Evolutionary conservation across 805 yeast species (phyloP), one percentile per base, ranked within the genome.

Genomic region (Candida piceae): DNA sequence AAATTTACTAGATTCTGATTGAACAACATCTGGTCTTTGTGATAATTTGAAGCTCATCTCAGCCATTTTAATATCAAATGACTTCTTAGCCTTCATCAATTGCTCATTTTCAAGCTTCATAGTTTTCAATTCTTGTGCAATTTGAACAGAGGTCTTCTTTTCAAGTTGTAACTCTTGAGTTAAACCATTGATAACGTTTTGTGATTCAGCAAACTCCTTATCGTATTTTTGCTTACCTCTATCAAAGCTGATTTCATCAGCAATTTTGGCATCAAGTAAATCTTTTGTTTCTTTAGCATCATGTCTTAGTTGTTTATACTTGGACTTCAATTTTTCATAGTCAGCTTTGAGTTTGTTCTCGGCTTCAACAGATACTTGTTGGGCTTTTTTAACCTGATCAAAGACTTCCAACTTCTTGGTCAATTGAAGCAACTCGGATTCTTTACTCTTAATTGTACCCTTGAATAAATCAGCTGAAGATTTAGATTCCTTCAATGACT

Each of bases 171-270:
- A 35, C 28, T 61, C 64, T 25, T 52, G 48, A 25, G 40, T 49
- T 37, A 63, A 42, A 12, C 52, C 63, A 16, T 46, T 43, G 5
- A 62, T 40, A 1, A 48, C 38, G 4, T 42, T 37, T 43, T 68
- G 64, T 24, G 72, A 44, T 2, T 59, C 63, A 13, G 57, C 48
- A 5, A 73, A 47, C 21, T 65, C 70, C 21, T 58, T 60, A 28
- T 67, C 71, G 44, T 64, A 62, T 32, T 58, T 55, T 40, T 64
- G 71, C 41, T 64, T 70, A 5, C 74, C 79, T 29, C 67, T 60
- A 12, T 60, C 66, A 41, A 69, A 68, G 23, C 60, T 60, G 24
- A 64, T 57, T 38, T 67, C 73, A 36, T 66, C 72, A n/a, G 58
- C 52, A 22, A 64, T 62, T 39, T 63, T 67, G 26, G 62, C 62